Base-by-base conservation (phyloP, 306 rosid species). In the Citrullus mucosospermus region DNA sequence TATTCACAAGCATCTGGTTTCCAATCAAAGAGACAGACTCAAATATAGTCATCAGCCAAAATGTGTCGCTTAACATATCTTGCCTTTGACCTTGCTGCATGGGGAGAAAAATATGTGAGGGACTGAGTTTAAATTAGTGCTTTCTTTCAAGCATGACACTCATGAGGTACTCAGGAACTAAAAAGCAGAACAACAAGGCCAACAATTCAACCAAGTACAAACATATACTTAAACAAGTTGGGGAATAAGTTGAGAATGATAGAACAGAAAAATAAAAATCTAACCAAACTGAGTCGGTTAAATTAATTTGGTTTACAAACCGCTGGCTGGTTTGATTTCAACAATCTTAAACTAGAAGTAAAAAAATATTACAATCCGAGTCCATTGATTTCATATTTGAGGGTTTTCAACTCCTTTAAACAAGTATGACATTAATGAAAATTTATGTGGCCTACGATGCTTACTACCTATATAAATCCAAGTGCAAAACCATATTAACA, bases 61-160 rank as follows among this genome's bases (percentile, higher is more conserved):
- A 92, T 30, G 93, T 88, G 69, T 95, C 99, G 62, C 87, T 91
- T 70, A 92, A 86, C 72, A 90, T 82, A 82, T 95, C 97, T 63
- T 82, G 95, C 81, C 97, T 84, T 90, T 92, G 90, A 69, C 93
- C 97, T 88, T 88, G 91, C 97, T 92, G 96, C 85, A 90, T 80
- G 11, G 75, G 16, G 79, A 80, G 44, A 76, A 60, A 58, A 63
- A 53, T 57, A 76, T 50, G 76, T 7, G 59, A 34, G 66, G 18
- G 28, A 28, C 14, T 22, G 43, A 55, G 44, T 28, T 34, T 5
- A 56, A 20, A 44, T 69, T 43, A 44, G 38, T 69, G 56, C 55
- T 43, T 44, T 20, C 38, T 69, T 69, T 20, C n/a, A 43, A 6
- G 44, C 32, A 69, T 20, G 66, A 34, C 18, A 75, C 65, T 36